Evolutionary conservation across 2,329 filamentous ascomycete genomes (phyloP), one percentile per base, ranked within the genome.

Genomic region (Thielaviopsis musarum): DNA sequence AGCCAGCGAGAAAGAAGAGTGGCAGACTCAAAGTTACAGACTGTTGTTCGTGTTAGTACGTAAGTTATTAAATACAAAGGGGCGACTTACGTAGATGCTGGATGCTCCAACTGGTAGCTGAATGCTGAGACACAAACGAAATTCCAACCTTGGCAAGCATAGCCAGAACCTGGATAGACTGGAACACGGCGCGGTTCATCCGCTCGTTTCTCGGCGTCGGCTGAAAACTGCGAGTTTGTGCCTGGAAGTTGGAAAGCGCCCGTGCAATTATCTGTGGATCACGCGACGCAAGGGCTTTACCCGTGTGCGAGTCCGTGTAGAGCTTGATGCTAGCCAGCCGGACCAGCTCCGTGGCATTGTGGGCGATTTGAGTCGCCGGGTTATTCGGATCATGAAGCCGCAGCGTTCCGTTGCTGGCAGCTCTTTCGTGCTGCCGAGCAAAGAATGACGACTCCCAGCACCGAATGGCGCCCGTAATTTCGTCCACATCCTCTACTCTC

Each of bases 141-240:
- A 83, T 79, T 0, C 80, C 80, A 15, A 76, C 74, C 66, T 83
- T 84, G 61, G 85, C 80, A 24, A 84, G 72, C 72, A 85, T 82
- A 3, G 82, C 83, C 41, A 88, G 71, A 0, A 84, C 83, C 66
- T 87, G 84, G 28, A 84, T 80, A 1, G 82, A 81, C 65, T 87
- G 84, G 28, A 85, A 76, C 0, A 87, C 78, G 0, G 83, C 84
- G 53, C 82, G 74, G 38, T 80, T 81, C 24, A 86, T 74, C 34
- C 80, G 77, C 21, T 77, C 71, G 58, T 78, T 83, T 57, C 84
- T 75, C 21, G 78, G 73, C 12, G 85, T 74, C 26, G 78, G 71
- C 0, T 54, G 51, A 12, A 59, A 62, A 17, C 21, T 56, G 12
- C 48, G 53, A 2, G 60, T 54, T 3, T 58, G 56, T 2, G 30